phyloP scores from a whole-genome alignment of 352 stramenopile species.

The Pythium myriotylum region DNA sequence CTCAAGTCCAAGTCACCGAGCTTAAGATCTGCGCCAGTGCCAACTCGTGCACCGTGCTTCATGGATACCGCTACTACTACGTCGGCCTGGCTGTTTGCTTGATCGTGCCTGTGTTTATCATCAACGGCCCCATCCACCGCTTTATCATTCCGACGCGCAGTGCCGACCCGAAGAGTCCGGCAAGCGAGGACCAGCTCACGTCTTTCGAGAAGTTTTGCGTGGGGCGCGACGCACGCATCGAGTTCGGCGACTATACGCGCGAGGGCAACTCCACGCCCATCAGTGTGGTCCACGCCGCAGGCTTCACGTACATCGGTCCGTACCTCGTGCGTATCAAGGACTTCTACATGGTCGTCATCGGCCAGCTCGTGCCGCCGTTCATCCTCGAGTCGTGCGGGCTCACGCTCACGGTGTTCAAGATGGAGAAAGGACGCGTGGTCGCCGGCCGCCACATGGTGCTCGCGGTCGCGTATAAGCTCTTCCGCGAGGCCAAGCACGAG shows the following conservation, averaged over 20 bases:
- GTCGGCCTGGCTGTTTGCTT: constrained; percentile 8
- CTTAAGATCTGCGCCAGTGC: constrained; percentile 12
- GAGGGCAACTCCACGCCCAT: constrained; percentile 17
- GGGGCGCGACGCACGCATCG: constrained; percentile 16
- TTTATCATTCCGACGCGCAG: constrained; percentile 6
- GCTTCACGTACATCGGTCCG: constrained; percentile 25
- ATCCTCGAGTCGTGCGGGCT: constrained; percentile 22
- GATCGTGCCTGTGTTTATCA: constrained; percentile 7
- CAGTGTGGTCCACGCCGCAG: constrained; percentile 25
- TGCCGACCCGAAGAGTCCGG: neutral
- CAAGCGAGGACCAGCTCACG: constrained; percentile 9
- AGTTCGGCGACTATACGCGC: constrained; percentile 19
- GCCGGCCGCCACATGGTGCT: constrained; percentile 23
- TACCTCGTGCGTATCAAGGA: constrained; percentile 27
- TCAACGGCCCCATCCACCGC: constrained; percentile 9
- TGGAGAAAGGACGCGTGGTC: constrained; percentile 17
- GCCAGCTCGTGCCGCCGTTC: constrained; percentile 2
- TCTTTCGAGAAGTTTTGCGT: constrained; percentile 26
- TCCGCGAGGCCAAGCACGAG: constrained; percentile 17
- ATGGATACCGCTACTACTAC: constrained; percentile 19
- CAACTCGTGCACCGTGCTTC: constrained; percentile 19
- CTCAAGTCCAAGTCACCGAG: constrained; percentile 23
- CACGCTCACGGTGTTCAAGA: constrained; percentile 26
- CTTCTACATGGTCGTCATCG: constrained; percentile 26
- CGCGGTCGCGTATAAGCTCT: constrained; percentile 10